phyloP scores from a whole-genome alignment of 225 moss, liverwort and hornwort species.

The Physcomitrellopsis africana region DNA sequence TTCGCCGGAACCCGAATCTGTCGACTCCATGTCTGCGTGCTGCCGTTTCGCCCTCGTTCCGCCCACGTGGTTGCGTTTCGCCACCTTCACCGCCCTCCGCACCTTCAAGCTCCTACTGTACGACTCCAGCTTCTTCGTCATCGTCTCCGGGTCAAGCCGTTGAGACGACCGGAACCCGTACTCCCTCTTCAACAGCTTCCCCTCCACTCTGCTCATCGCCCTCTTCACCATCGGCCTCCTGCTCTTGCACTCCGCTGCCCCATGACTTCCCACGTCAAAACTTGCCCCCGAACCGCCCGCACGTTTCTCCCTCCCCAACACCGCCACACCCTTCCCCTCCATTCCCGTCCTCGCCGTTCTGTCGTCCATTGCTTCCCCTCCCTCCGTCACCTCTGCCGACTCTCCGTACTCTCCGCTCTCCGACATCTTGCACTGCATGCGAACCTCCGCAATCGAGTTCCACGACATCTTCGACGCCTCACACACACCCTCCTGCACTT shows the following conservation, averaged over 20 bases:
- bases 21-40: constrained; percentile 81
- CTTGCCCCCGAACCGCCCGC: constrained; percentile 39
- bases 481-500: constrained; percentile 34
- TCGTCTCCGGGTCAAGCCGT: constrained; percentile 66
- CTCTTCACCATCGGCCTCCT: constrained; percentile 64
- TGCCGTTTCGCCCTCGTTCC: constrained; percentile 80
- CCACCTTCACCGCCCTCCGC: constrained; percentile 85
- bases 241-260: constrained; percentile 54
- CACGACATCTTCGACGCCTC: too few relatives aligned
- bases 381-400: constrained; percentile 42
- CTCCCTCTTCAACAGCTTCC: constrained; percentile 62
- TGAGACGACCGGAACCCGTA: constrained; percentile 64
- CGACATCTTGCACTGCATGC: constrained; percentile 59
- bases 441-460: too few relatives aligned
- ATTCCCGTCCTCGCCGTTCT: constrained; percentile 61
- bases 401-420: constrained; percentile 57
- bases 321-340: constrained; percentile 63
- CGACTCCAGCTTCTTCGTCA: constrained; percentile 71
- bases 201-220: constrained; percentile 68
- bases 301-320: constrained; percentile 44
- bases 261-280: constrained; percentile 35
- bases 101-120: constrained; percentile 84
- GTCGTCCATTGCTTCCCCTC: constrained; percentile 52
- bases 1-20: constrained; percentile 79
- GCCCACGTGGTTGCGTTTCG: constrained; percentile 78